These are phyloP conservation scores for Podospora sp. DNA, from an alignment of 495 filamentous ascomycete genomes.

Conservation along the genomic window DNA sequence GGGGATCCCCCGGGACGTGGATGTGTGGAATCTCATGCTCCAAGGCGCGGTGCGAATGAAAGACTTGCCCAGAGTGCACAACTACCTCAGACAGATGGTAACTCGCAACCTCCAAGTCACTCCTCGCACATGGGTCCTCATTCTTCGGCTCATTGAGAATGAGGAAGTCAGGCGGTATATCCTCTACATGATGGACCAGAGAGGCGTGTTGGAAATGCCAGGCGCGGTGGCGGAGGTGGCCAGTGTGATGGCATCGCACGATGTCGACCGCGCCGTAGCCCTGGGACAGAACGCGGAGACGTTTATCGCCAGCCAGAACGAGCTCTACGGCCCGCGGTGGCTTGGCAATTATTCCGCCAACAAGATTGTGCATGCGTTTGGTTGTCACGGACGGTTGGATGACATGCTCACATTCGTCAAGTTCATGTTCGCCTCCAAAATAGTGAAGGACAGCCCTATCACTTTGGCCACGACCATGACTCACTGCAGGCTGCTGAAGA, in stretches of 20 bases:
- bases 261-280: conserved; percentile 37
- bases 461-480: conserved; percentile 44
- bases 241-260: conserved; percentile 36
- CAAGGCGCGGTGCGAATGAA: conserved; percentile 32
- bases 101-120: conserved; percentile 32
- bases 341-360: conserved; percentile 36
- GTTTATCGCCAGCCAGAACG: conserved; percentile 37
- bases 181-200: conserved; percentile 34
- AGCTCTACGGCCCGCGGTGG: conserved; percentile 44
- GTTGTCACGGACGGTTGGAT: conserved; percentile 29
- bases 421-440: conserved; percentile 21
- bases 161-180: conserved; percentile 42
- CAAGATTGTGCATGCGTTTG: conserved; percentile 37
- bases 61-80: conserved; percentile 39
- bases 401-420: conserved; percentile 32
- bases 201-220: conserved; percentile 31
- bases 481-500: conserved; percentile 30
- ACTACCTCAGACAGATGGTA: conserved; percentile 37
- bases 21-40: conserved; percentile 40
- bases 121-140: conserved; percentile 43
- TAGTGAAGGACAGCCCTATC: conserved; percentile 23
- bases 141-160: conserved; percentile 43
- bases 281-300: conserved; percentile 23
- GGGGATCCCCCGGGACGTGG: conserved; percentile 35
- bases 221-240: conserved; percentile 29